phyloP scores from a whole-genome alignment of 1,284 basidiomycete genomes.

The Boletus semigastroideus region DNA sequence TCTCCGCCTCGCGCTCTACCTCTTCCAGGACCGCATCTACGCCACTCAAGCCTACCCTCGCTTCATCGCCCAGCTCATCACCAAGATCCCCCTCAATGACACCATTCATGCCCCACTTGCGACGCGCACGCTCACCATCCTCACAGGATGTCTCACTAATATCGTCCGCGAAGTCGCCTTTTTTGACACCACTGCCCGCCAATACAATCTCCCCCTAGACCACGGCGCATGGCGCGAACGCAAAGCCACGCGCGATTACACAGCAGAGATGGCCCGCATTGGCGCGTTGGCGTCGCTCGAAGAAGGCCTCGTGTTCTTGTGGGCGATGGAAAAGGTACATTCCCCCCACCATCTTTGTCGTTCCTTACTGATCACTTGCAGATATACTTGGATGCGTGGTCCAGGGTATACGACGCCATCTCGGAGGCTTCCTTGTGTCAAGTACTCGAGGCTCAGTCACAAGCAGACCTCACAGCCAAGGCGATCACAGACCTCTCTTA shows the following conservation, averaged over 20 bases:
- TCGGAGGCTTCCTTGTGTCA: constrained; percentile 3
- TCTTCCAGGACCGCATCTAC: constrained; percentile 68
- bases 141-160: constrained; percentile 55
- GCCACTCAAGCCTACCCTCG: constrained; percentile 65
- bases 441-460: not conserved
- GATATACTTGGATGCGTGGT: constrained; percentile 69
- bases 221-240: constrained; percentile 48
- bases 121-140: constrained; percentile 45
- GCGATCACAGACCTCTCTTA: constrained; percentile 53
- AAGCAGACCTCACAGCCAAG: constrained; percentile 26
- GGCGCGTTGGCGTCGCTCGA: constrained; percentile 48
- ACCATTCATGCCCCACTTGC: constrained; percentile 28
- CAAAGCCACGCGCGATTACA: constrained; percentile 64
- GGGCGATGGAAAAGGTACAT: constrained; percentile 70
- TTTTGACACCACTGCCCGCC: constrained; percentile 52
- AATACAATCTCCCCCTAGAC: constrained; percentile 44
- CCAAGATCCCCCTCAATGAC: constrained; percentile 50
- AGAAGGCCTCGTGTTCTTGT: constrained; percentile 69
- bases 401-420: constrained; percentile 42
- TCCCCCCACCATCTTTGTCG: not conserved
- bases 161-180: constrained; percentile 61
- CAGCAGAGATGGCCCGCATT: constrained; percentile 65
- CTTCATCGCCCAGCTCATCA: constrained; percentile 57
- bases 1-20: constrained; percentile 53
- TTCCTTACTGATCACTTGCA: constrained; percentile 13